These are phyloP conservation scores for Delonix regia DNA, from an alignment of 306 rosid genomes.

Conservation along the genomic window DNA sequence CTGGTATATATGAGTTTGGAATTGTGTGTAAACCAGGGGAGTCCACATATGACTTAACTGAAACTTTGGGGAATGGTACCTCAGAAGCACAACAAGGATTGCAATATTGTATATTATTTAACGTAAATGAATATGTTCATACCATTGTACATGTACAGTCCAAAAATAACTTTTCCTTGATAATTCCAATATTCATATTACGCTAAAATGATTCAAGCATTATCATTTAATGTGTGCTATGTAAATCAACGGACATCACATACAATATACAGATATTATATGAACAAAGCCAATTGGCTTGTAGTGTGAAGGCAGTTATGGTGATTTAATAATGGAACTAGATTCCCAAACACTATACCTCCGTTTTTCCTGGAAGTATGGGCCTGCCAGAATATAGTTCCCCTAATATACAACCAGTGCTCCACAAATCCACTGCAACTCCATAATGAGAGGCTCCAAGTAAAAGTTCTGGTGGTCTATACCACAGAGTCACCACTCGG, in stretches of 20 bases:
- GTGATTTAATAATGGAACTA: neutral
- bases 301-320: constrained; percentile 22
- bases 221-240: neutral
- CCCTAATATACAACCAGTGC: constrained; percentile 92
- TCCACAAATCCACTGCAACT: constrained; percentile 95
- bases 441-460: constrained; percentile 91
- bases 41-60: constrained; percentile 1
- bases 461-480: constrained; percentile 95
- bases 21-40: neutral
- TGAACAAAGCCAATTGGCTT: neutral
- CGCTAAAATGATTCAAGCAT: neutral
- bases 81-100: neutral
- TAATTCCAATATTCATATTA: neutral
- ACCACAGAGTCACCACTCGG: constrained; percentile 97
- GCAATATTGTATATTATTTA: neutral
- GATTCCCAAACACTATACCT: constrained; percentile 54
- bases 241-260: neutral
- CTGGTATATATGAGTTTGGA: constrained; percentile 13
- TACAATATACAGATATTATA: neutral
- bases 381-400: constrained; percentile 90
- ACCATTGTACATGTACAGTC: neutral
- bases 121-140: neutral
- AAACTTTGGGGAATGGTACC: neutral
- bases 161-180: neutral
- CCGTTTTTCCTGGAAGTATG: constrained; percentile 93